Conservation (phyloP, 164 flowering plant species). For the Berberis vulgaris region DNA sequence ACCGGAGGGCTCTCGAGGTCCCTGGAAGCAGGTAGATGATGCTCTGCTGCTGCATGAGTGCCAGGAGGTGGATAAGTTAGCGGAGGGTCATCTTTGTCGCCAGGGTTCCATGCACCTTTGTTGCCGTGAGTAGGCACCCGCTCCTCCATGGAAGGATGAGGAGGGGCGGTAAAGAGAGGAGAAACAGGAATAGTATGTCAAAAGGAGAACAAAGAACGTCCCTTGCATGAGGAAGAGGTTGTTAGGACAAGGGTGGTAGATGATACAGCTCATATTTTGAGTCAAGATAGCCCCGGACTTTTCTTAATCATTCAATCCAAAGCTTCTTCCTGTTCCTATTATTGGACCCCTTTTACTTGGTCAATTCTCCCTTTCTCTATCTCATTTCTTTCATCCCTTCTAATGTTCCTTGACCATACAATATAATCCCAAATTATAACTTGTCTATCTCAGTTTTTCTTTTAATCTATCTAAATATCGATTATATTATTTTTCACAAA, state of each 20-base stretch:
- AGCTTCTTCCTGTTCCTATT: not conserved
- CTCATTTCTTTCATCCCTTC: not conserved
- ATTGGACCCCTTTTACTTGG: not conserved
- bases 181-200: not conserved
- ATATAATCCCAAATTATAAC: too few relatives aligned
- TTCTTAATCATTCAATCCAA: not conserved
- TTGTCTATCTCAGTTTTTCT: too few relatives aligned
- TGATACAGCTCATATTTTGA: not conserved
- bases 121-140: slow-evolving; percentile 24
- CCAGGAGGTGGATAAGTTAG: not conserved
- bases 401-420: too few relatives aligned
- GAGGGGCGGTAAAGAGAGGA: slow-evolving; percentile 28
- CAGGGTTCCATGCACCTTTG: not conserved
- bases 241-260: not conserved
- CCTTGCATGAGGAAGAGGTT: slow-evolving; percentile 7
- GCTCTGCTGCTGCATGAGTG: not conserved
- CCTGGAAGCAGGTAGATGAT: not conserved
- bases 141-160: slow-evolving; percentile 56
- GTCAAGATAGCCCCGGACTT: not conserved
- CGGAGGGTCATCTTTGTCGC: not conserved
- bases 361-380: not conserved
- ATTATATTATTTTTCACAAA: too few relatives aligned
- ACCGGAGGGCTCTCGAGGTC: not conserved
- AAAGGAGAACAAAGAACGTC: not conserved
- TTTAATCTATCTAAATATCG: too few relatives aligned